Percentiles rank a stretch among this genome's conserved stretches.
These are phyloP conservation scores for Sclerospora graminicola DNA, from an alignment of 352 stramenopile genomes.

Conservation along the genomic window DNA sequence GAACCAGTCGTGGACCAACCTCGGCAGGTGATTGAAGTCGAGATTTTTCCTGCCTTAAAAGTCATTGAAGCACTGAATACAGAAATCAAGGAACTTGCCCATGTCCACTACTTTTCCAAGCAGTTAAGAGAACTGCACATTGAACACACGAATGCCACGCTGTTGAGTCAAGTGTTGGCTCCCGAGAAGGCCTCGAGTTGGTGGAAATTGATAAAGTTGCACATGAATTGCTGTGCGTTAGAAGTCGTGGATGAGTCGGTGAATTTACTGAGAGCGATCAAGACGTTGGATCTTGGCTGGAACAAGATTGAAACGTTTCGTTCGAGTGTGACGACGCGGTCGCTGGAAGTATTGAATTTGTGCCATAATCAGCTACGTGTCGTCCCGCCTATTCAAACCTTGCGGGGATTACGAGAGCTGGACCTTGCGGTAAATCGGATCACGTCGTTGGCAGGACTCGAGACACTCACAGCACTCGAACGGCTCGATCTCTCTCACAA, in stretches of 20 bases:
- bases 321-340: constrained; percentile 13
- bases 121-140: constrained; percentile 61
- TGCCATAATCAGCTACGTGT: constrained; percentile 53
- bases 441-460: constrained; percentile 38
- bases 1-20: constrained; percentile 8
- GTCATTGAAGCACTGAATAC: constrained; percentile 54
- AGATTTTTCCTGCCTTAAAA: constrained; percentile 73
- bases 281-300: constrained; percentile 56
- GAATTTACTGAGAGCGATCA: constrained; percentile 34
- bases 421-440: constrained; percentile 64
- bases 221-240: constrained; percentile 60
- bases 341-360: constrained; percentile 43
- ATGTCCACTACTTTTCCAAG: constrained; percentile 58
- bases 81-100: constrained; percentile 24
- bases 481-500: constrained; percentile 71
- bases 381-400: constrained; percentile 33
- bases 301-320: constrained; percentile 50
- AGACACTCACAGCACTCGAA: constrained; percentile 32
- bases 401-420: constrained; percentile 35
- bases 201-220: constrained; percentile 39
- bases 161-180: constrained; percentile 34
- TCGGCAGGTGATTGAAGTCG: constrained; percentile 38
- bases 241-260: constrained; percentile 39
- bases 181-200: constrained; percentile 18
- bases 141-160: constrained; percentile 46